Base-by-base conservation (phyloP, 306 rosid species). In the Rosa lucieae region DNA sequence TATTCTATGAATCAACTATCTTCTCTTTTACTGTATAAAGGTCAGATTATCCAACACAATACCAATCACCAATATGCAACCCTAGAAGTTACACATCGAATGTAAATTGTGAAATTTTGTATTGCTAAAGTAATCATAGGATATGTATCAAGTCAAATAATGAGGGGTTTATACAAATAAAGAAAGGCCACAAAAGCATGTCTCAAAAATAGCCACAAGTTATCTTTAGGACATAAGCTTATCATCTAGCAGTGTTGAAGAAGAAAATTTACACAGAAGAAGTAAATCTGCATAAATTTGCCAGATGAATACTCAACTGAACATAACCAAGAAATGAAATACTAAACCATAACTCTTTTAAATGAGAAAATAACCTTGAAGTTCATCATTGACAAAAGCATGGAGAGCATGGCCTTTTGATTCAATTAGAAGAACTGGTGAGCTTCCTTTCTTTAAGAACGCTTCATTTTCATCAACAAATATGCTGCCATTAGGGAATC, bases 361-460 rank as follows among this genome's bases (percentile, higher is more conserved):
- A 40, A 56, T 43, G 29, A 53, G 77, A 73, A 21, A 81, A 78
- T 85, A 73, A 94, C 98, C 98, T 92, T 85, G 88, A 77, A 88
- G 87, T 81, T 88, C 87, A 80, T 86, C 87, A 82, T 94, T 94
- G 83, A 92, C 93, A 71, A 94, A 94, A 63, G 89, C 97, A 87
- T 94, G 97, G 80, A 94, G 88, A 75, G 97, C 95, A 85, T 94
- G 97, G 32, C 97, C 98, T 72, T 81, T 91, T 79, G 98, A 94
- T 80, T 94, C 91, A 76, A 90, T 88, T 42, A 85, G 79, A 78
- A 94, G 97, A 81, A 88, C 77, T 67, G 97, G 94, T 3, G 78
- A 84, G 78, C 86, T 92, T 85, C 92, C 97, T 14, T 89, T 92
- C 85, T 87, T 87, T 79, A 92, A 82, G 85, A 94, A 89, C 71